Evolutionary conservation across 345 rosid species (phyloP), one percentile per base, ranked within the genome.

Genomic region (Salix caprea): DNA sequence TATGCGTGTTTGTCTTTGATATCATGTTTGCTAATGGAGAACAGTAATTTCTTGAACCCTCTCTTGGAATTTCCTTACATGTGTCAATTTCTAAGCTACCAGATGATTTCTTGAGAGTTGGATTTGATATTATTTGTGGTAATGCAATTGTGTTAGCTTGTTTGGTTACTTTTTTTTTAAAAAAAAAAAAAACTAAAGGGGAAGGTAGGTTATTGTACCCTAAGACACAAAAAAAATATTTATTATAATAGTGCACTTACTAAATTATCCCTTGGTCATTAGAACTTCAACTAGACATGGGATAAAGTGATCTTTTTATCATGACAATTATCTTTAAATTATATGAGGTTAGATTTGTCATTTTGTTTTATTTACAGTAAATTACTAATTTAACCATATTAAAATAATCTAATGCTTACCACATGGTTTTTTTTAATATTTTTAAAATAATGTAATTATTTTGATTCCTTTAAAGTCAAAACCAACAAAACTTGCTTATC

Each of bases 11-110:
- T 74, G 89, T 90, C 82, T 92, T 92, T 74, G 98, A 94, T 77
- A 79, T 94, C 83, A 92, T 94, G 98, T 92, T 89, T 83, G 81
- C 90, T 77, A 91, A 94, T 72, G 98, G 94, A 82, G 85, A 91
- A 76, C 88, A 85, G 97, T 94, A 88, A 77, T 81, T 76, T 70
- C 80, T 86, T 72, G 74, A 79, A 79, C 84, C 81, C 50, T 80
- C 70, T 75, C 82, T 72, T 82, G 26, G 4, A 77, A 15, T 74
- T 66, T 15, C 65, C 79, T 40, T 28, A 4, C 39, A 66, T 14
- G 16, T 60, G 28, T 19, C 5, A 60, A 24, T 19, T n/a, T 8
- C 4, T 12, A 28, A 10, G 61, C 37, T 44, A 9, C 36, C 23
- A 11, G 28, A 5, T 32, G 10, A 28, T 46, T 19, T 44, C 23